Evolutionary conservation across 805 yeast genomes (phyloP), one percentile per base, ranked within the genome.

Genomic region (Saccharomyces cerevisiae): DNA sequence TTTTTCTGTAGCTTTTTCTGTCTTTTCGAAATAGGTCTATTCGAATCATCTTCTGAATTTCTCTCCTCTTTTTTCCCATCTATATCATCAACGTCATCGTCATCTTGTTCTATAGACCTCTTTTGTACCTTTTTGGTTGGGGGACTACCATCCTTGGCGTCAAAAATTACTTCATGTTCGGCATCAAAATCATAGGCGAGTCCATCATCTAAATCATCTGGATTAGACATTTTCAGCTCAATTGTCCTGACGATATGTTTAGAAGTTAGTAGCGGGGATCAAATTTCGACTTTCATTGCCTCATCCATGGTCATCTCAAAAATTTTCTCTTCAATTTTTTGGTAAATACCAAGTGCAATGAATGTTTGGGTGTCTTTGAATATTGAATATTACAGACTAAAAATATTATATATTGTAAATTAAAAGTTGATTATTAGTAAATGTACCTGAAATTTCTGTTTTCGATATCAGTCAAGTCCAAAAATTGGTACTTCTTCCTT

Each of bases 191-290:
- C 77, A 64, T 86, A 87, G 3, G 77, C 85, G 50, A 89, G 72
- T 2, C 89, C 92, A 65, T 88, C 96, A 51, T 87, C 91, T 55
- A 89, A 73, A 56, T 85, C 96, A 68, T 89, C 96, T 14, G 78
- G 86, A 47, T 67, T 63, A 6, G 66, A 58, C 70, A 66, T 66
- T 10, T 31, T 31, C 30, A 28, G 17, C 13, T 24, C 29, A 24
- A n/a, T 22, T 50, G n/a, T 13, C 14, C 5, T 31, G n/a, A 26
- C 24, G 26, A 17, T 22, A 17, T 31, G 22, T 4, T 50, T 26
- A 6, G 8, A 41, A n/a, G 3, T n/a, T 11, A 28, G 31, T 11
- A n/a, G 31, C 6, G 9, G 8, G 4, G 3, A 32, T 21, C 4
- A 6, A 36, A 36, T 17, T 11, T 36, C 17, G 24, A 36, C 8